Evolutionary conservation across 2,329 filamentous ascomycete genomes (phyloP).

Genomic region (Ophiobolus disseminans): DNA sequence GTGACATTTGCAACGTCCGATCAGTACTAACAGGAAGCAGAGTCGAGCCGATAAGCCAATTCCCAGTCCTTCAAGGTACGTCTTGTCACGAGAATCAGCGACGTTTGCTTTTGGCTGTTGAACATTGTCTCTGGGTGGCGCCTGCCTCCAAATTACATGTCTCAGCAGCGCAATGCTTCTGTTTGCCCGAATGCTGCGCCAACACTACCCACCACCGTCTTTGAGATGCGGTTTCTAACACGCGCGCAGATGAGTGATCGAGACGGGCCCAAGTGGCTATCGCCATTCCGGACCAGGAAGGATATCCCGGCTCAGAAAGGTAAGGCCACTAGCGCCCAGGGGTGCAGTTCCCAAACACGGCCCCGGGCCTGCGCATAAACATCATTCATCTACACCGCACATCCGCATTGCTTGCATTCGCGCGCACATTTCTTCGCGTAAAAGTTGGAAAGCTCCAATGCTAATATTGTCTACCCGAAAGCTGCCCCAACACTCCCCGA

Average conservation of each 20-base stretch:
- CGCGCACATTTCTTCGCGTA: slow-evolving; percentile 3
- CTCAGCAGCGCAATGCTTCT: slow-evolving; percentile 18
- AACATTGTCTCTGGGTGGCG: slow-evolving; percentile 6
- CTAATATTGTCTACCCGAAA: slow-evolving; percentile 16
- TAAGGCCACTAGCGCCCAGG: slow-evolving; percentile 5
- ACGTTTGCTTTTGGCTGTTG: slow-evolving; percentile 13
- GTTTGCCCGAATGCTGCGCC: slow-evolving; percentile 1
- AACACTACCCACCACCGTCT: neutral
- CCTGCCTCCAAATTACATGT: slow-evolving; percentile 19
- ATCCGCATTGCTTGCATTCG: slow-evolving; percentile 14
- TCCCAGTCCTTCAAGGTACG: slow-evolving; percentile 1
- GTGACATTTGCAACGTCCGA: no score
- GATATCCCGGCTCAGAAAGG: neutral
- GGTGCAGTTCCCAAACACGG: slow-evolving; percentile 29
- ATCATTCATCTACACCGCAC: slow-evolving; percentile 15
- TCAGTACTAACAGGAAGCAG: neutral
- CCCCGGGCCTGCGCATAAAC: slow-evolving; percentile 32
- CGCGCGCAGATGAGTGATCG: neutral
- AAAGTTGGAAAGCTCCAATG: slow-evolving; percentile 21
- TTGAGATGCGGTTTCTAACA: slow-evolving; percentile 11
- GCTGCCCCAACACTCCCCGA: slow-evolving; percentile 31
- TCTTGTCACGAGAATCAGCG: neutral
- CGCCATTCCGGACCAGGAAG: slow-evolving; percentile 10
- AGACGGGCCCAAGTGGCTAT: slow-evolving; percentile 2
- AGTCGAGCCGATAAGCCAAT: no score